A percentile compares a stretch with the other conserved stretches of the same genome.
These are phyloP conservation scores for Mycena leptocephala DNA, from an alignment of 768 basidiomycete genomes.

Conservation along the genomic window DNA sequence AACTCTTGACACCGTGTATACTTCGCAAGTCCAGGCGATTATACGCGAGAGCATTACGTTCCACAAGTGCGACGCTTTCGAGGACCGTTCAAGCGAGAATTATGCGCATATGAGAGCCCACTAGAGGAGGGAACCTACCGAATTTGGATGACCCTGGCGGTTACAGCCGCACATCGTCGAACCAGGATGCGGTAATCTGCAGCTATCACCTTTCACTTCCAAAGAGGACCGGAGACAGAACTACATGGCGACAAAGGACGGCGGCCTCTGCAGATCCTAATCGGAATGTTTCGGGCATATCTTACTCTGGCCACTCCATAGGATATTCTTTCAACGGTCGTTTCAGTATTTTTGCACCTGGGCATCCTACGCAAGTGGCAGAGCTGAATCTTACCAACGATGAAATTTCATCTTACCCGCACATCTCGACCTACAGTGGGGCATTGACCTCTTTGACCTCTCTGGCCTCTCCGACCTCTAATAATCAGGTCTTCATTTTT, in stretches of 20 bases:
- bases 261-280: background rate
- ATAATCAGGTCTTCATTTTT: background rate
- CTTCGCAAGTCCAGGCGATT: background rate
- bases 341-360: background rate
- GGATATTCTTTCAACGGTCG: background rate
- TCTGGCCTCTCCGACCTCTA: no score
- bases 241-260: background rate
- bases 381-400: background rate
- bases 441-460: conserved; percentile 20
- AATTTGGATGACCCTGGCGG: conserved; percentile 6
- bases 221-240: background rate
- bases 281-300: background rate
- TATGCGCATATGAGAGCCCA: conserved; percentile 15
- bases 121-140: conserved; percentile 12
- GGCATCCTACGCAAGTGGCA: background rate
- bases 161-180: background rate
- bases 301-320: conserved; percentile 15
- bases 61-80: background rate
- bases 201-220: conserved; percentile 11
- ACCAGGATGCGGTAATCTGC: background rate
- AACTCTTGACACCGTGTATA: background rate
- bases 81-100: background rate
- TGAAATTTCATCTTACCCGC: background rate
- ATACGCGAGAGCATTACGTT: background rate
- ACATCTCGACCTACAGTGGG: conserved; percentile 20